A percentile compares a stretch with the other conserved stretches of the same genome.
phyloP scores from a whole-genome alignment of 2,329 filamentous ascomycete species.

The Catunica adiposa region DNA sequence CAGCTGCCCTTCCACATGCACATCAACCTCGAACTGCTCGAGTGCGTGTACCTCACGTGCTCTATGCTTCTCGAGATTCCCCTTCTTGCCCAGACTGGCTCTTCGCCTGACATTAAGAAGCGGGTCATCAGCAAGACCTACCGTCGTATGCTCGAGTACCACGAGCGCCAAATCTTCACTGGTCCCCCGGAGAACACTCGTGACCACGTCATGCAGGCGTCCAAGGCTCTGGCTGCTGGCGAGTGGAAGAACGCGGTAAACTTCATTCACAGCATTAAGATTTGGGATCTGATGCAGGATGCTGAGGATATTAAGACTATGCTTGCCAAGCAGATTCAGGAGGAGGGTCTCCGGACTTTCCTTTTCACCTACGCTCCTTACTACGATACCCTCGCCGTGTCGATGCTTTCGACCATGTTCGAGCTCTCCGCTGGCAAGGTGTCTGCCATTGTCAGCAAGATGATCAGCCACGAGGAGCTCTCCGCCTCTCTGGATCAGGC shows the following conservation, averaged over 20 bases:
- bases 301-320: constrained; percentile 88
- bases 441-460: constrained; percentile 88
- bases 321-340: constrained; percentile 96
- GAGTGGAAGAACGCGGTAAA: constrained; percentile 96
- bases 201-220: constrained; percentile 98
- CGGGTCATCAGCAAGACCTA: constrained; percentile 98
- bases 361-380: constrained; percentile 98
- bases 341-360: constrained; percentile 93
- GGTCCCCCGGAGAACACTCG: constrained; percentile 96
- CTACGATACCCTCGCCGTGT: constrained; percentile 87
- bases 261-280: constrained; percentile 96
- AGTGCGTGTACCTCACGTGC: constrained; percentile 96
- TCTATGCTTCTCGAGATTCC: constrained; percentile 99
- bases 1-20: constrained; percentile 99
- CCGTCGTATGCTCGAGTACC: constrained; percentile 97
- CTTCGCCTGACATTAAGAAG: constrained; percentile 92
- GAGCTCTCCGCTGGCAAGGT: constrained; percentile 85
- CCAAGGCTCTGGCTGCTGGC: constrained; percentile 86
- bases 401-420: constrained; percentile 83
- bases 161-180: constrained; percentile 97
- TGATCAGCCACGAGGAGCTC: constrained; percentile 98
- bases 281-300: constrained; percentile 95
- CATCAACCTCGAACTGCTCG: constrained; percentile 95
- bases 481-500: constrained; percentile 94
- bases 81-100: constrained; percentile 88